Evolutionary conservation across 202 grass and related monocot species (phyloP), one percentile per base, ranked within the genome.

Genomic region (Panicum hallii): DNA sequence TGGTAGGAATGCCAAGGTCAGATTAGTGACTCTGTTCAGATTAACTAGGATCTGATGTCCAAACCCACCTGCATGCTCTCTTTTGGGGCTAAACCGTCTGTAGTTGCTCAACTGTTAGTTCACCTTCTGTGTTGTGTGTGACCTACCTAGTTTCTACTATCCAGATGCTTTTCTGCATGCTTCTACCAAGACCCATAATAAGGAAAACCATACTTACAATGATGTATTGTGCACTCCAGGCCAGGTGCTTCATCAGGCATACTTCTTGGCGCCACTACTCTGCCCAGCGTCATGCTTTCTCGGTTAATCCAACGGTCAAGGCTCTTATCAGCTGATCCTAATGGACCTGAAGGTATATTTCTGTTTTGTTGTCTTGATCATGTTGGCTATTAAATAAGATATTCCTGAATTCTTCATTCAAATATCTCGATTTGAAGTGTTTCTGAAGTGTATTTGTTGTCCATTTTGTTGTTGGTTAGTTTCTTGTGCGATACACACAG

Each of bases 201-300:
- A 11, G 2, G 14, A 42, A 32, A 43, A 17, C 2, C 44, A 52
- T 40, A 19, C 4, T 70, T 14, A 56, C 26, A 7, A 23, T 89
- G 61, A 63, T 79, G 26, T 58, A 47, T 71, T 88, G 9, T 68
- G 26, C 64, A 43, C 63, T 92, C 15, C 85, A 99, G 97, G 88
- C 91, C 91, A 75, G 93, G 97, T 43, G 90, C 88, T 79, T 96
- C 97, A 19, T 99, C 97, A 67, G 97, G 93, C 56, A 96, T 96
- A 89, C 90, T 99, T 87, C 97, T 99, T 84, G 97, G 91, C 8
- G 84, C 93, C 46, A 87, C 76, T 66, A 99, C 97, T 87, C 69
- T 99, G 34, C 97, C 97, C 17, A 71, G 88, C 15, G 93, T 96
- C 75, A 96, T 99, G 91, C 93, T 99, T 84, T 94, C 97, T 61